Percentiles rank a stretch among this genome's conserved stretches.
Evolutionary conservation across 2,329 filamentous ascomycete species (phyloP).

Genomic region (Pseudogymnoascus pannorum): DNA sequence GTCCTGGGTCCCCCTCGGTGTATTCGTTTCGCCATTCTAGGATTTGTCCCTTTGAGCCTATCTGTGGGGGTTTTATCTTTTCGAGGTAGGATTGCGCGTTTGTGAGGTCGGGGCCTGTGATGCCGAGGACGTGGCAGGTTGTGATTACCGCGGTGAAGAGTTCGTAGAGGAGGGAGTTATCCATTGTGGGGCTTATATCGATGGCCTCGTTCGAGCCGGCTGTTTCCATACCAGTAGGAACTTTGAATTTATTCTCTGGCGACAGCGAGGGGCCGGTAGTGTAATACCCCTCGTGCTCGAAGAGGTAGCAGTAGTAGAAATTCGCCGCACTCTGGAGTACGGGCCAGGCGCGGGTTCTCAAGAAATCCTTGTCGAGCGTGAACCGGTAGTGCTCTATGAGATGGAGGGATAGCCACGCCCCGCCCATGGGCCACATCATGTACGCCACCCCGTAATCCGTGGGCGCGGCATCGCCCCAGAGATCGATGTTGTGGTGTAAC

Average conservation of each 20-base stretch:
- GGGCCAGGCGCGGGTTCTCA: constrained; percentile 21
- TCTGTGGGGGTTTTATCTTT: not conserved
- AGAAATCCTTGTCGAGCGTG: constrained; percentile 17
- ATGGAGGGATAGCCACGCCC: constrained; percentile 21
- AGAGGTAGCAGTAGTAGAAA: constrained; percentile 35
- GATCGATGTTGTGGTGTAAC: constrained; percentile 23
- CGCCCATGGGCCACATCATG: constrained; percentile 20
- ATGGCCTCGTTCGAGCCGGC: constrained; percentile 12
- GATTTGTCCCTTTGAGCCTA: constrained; percentile 17
- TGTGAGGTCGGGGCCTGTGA: not conserved
- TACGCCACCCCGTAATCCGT: constrained; percentile 27
- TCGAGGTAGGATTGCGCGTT: not conserved
- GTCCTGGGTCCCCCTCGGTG: constrained; percentile 37
- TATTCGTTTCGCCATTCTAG: constrained; percentile 34
- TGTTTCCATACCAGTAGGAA: constrained; percentile 12
- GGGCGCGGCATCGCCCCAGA: constrained; percentile 27
- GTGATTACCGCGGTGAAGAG: constrained; percentile 24
- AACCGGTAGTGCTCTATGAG: constrained; percentile 21
- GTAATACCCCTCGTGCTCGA: constrained; percentile 27
- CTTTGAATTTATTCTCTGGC: constrained; percentile 28
- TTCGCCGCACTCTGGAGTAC: constrained; percentile 30
- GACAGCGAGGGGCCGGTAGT: constrained; percentile 30
- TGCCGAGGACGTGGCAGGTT: not conserved
- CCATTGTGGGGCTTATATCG: constrained; percentile 32
- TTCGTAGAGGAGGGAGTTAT: constrained; percentile 33